Base-by-base conservation (phyloP, 768 basidiomycete species). In the Mycena galopus region DNA sequence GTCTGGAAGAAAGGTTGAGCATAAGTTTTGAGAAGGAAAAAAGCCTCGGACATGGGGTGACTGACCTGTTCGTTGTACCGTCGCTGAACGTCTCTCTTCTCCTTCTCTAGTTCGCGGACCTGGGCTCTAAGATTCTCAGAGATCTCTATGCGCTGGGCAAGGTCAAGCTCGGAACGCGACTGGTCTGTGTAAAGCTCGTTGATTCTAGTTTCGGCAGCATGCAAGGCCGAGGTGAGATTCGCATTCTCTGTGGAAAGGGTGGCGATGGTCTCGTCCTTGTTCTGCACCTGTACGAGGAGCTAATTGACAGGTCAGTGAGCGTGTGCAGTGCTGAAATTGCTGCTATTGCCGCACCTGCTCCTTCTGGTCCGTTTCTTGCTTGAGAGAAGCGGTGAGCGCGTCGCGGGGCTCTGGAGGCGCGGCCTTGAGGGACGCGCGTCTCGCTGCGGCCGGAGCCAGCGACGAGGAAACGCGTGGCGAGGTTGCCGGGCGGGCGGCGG, bases 21-120 rank as follows among this genome's bases (percentile, higher is more conserved):
- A 73, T 73, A 51, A 51, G 44, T 47, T 5, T 47, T 47, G 44
- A 10, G n/a, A 44, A 47, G 25, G 50, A 51, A 27, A 51, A 27
- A 51, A 8, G 50, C 65, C 68, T 39, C 57, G 25, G 69, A 68
- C 56, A 65, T 69, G 55, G 68, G 25, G 42, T 10, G 65, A 58
- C 85, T 72, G 65, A 94, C 95, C 89, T 97, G 95, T 78, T 96
- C 96, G 64, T 94, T 94, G 79, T 96, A 96, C 74, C 95, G 87
- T 73, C 94, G 90, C 68, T 92, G 91, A 30, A 92, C 51, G 72
- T 96, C 96, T 70, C 94, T 85, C 82, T 94, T 96, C 82, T 97
- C 96, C 81, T 91, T 95, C 84, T 97, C 96, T 23, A 96, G 82
- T 70, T 96, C 95, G 73, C 93, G 92, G 50, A 95, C 88, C 81